Conservation (phyloP, 495 filamentous ascomycete genomes). For the Umbilicaria muhlenbergii region DNA sequence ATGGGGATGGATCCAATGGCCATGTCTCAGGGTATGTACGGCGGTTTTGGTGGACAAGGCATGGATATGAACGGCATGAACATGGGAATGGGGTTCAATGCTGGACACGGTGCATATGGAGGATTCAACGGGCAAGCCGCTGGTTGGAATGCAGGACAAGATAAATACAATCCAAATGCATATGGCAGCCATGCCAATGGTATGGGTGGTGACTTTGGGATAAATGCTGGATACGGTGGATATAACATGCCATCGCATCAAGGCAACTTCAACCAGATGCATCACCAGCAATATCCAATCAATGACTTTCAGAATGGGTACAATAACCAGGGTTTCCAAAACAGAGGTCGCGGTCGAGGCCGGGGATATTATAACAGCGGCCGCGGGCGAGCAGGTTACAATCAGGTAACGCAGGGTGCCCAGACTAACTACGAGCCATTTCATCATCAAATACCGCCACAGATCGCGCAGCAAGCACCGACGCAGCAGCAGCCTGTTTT, state of each 20-base stretch:
- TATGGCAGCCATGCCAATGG: conserved; percentile 56
- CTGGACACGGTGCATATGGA: conserved; percentile 45
- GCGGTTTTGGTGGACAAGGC: conserved; percentile 60
- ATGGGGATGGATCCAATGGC: conserved; percentile 83
- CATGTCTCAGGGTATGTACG: conserved; percentile 77
- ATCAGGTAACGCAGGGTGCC: conserved; percentile 22
- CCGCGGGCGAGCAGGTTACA: conserved; percentile 37
- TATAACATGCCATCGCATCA: conserved; percentile 49
- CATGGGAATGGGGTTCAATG: conserved; percentile 74
- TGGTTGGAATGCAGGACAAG: conserved; percentile 57
- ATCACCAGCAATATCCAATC: conserved; percentile 35
- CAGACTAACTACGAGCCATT: conserved; percentile 24
- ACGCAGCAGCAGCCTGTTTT: conserved; percentile 4
- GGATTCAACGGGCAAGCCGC: conserved; percentile 45
- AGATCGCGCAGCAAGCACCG: conserved; percentile 9
- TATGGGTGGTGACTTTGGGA: conserved; percentile 72
- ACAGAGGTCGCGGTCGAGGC: conserved; percentile 51
- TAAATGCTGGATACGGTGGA: conserved; percentile 62
- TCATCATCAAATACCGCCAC: conserved; percentile 20
- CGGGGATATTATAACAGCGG: conserved; percentile 37
- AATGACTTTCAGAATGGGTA: conserved; percentile 50
- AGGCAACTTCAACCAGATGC: conserved; percentile 38
- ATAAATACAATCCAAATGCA: conserved; percentile 52
- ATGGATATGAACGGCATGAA: conserved; percentile 91
- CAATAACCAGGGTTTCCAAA: conserved; percentile 34